Conservation (phyloP, 345 rosid species). For the Populus alba region DNA sequence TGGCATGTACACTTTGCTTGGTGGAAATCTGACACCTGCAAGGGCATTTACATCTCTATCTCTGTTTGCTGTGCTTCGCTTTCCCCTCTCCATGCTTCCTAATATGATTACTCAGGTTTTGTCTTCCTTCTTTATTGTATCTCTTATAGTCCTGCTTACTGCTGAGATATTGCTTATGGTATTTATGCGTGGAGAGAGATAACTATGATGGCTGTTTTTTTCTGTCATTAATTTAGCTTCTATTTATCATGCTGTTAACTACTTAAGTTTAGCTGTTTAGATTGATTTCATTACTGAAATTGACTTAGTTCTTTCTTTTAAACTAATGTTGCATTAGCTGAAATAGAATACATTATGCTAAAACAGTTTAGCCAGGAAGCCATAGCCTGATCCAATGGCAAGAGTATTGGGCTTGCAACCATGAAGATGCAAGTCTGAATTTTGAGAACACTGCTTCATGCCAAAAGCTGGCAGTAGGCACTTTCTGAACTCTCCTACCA, state of each 20-base stretch:
- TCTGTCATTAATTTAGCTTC: not conserved
- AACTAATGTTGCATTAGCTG: not conserved
- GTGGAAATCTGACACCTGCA: slow-evolving; percentile 97
- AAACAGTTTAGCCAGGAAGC: not conserved
- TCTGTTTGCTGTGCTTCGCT: slow-evolving; percentile 92
- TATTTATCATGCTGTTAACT: not conserved
- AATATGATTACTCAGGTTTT: slow-evolving; percentile 88
- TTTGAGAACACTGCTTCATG: too few relatives aligned
- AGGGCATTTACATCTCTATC: slow-evolving; percentile 96
- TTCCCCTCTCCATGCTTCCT: slow-evolving; percentile 94
- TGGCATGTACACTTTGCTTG: slow-evolving; percentile 92
- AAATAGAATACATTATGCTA: not conserved
- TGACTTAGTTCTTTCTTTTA: not conserved
- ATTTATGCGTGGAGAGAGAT: not conserved
- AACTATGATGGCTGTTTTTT: not conserved
- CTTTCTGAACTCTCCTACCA: too few relatives aligned
- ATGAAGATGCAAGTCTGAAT: too few relatives aligned
- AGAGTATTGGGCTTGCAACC: too few relatives aligned
- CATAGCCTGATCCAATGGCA: not conserved
- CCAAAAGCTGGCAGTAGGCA: too few relatives aligned
- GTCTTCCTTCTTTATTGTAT: slow-evolving; percentile 4
- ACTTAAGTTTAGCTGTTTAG: not conserved
- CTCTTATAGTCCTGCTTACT: not conserved
- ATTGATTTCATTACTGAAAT: not conserved
- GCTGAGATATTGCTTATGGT: not conserved